These are phyloP conservation scores for Candida krabiensis DNA, from an alignment of 805 yeast genomes.

Conservation along the genomic window DNA sequence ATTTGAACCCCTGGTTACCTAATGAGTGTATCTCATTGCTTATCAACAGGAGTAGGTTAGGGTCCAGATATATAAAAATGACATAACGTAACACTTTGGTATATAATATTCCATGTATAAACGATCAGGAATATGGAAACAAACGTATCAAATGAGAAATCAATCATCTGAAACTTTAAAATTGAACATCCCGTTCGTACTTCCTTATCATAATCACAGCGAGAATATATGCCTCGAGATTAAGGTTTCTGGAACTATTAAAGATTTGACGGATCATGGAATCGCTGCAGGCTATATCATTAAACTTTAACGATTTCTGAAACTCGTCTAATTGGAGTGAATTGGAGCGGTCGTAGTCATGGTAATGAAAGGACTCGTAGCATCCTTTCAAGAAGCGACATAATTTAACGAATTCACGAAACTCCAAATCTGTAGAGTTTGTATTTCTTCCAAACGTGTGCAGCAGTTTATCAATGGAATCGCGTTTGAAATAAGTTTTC, in stretches of 20 bases:
- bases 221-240: slow-evolving; percentile 28
- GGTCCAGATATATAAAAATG: too few relatives aligned
- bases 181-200: slow-evolving; percentile 25
- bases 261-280: slow-evolving; percentile 20
- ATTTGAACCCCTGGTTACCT: too few relatives aligned
- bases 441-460: slow-evolving; percentile 19
- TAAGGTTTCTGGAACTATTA: slow-evolving; percentile 18
- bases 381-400: slow-evolving; percentile 33
- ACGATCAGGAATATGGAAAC: too few relatives aligned
- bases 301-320: slow-evolving; percentile 24
- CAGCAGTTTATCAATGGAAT: slow-evolving; percentile 20
- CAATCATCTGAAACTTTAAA: too few relatives aligned
- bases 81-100: too few relatives aligned
- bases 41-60: too few relatives aligned
- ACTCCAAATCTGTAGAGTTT: slow-evolving; percentile 20
- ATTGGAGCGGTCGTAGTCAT: slow-evolving; percentile 29
- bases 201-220: slow-evolving; percentile 30
- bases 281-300: slow-evolving; percentile 25
- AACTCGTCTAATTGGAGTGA: slow-evolving; percentile 29
- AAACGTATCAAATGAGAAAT: too few relatives aligned
- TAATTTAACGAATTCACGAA: slow-evolving; percentile 28
- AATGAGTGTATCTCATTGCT: too few relatives aligned
- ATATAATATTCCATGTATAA: too few relatives aligned
- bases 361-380: slow-evolving; percentile 28
- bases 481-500: slow-evolving; percentile 16